Evolutionary conservation across 257 asterid genomes (phyloP).

Genomic region (Gentiana macrophylla): DNA sequence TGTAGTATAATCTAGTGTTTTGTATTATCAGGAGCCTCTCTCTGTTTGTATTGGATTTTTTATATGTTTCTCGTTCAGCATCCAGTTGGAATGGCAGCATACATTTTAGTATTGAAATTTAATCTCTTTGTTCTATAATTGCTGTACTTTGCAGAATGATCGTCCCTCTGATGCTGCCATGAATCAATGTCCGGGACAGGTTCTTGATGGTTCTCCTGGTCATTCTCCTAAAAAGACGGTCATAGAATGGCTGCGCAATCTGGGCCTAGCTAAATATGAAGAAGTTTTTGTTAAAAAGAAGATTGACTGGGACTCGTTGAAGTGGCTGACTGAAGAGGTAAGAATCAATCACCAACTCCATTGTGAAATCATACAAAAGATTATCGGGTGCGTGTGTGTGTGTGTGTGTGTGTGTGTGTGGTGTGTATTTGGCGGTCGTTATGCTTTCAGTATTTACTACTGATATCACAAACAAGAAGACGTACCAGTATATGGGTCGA

Average conservation of each 20-base stretch:
- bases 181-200: slow-evolving; percentile 52
- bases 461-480: too few relatives aligned
- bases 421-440: too few relatives aligned
- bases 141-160: slow-evolving; percentile 37
- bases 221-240: slow-evolving; percentile 38
- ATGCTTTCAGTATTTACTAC: too few relatives aligned
- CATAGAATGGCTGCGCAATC: slow-evolving; percentile 55
- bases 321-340: slow-evolving; percentile 87
- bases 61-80: not conserved
- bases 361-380: not conserved
- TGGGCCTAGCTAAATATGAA: slow-evolving; percentile 79
- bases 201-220: slow-evolving; percentile 50
- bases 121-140: not conserved
- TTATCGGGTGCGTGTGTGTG: not conserved
- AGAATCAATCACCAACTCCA: slow-evolving; percentile 2
- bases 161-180: slow-evolving; percentile 22
- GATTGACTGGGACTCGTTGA: slow-evolving; percentile 78
- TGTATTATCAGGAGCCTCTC: not conserved
- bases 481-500: too few relatives aligned
- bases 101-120: not conserved
- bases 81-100: not conserved
- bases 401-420: not conserved
- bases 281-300: slow-evolving; percentile 60
- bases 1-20: too few relatives aligned
- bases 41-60: not conserved